A percentile compares a stretch with the other conserved stretches of the same genome.
These are phyloP conservation scores for Agrostemma githago DNA, from an alignment of 148 eudicot species.

Conservation along the genomic window DNA sequence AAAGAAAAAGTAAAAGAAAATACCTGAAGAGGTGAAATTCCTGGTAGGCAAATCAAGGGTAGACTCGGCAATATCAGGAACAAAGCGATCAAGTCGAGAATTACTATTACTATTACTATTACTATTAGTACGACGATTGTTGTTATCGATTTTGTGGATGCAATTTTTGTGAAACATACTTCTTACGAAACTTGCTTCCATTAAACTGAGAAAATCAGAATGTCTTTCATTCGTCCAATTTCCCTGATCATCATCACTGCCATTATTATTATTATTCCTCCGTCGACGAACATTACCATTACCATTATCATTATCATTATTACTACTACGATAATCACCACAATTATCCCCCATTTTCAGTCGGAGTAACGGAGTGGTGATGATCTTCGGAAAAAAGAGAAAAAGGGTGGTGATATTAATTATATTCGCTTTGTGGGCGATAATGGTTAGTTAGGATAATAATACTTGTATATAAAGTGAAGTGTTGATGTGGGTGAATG, in stretches of 20 bases:
- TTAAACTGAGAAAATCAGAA: constrained; percentile 39
- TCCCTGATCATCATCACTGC: neutral
- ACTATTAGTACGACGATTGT: neutral
- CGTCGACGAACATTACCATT: neutral
- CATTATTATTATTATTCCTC: neutral
- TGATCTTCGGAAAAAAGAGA: neutral
- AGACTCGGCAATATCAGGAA: constrained; percentile 60
- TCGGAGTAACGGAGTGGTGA: no score
- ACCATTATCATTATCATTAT: neutral
- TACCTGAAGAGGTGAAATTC: constrained; percentile 6
- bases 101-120: neutral
- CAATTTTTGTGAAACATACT: constrained; percentile 28
- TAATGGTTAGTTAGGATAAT: no score
- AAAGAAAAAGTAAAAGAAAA: neutral
- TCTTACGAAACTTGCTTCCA: constrained; percentile 56
- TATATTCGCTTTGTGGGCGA: no score
- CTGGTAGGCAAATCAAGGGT: constrained; percentile 38
- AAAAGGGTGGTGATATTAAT: no score
- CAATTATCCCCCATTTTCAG: neutral
- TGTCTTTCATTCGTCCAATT: constrained; percentile 68
- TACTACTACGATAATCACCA: neutral
- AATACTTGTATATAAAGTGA: no score
- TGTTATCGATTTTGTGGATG: neutral
- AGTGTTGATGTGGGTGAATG: neutral
- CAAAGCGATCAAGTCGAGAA: constrained; percentile 41